Conservation (phyloP, 2,329 filamentous ascomycete genomes). For the Biscogniauxia marginata region DNA sequence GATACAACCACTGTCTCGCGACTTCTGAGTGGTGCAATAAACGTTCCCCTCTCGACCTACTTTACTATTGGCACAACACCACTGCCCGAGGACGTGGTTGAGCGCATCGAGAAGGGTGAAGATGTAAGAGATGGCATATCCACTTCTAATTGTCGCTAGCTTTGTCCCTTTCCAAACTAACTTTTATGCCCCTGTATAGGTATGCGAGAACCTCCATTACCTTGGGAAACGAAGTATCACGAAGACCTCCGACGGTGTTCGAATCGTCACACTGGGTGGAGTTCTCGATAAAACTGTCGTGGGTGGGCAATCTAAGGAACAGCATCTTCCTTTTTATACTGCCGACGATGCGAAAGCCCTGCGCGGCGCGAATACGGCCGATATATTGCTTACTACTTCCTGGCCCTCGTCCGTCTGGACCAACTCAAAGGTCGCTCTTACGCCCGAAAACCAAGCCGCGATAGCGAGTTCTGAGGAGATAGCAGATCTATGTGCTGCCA, state of each 20-base stretch:
- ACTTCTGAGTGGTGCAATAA: conserved; percentile 70
- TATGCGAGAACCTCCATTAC: conserved; percentile 89
- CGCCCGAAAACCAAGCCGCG: conserved; percentile 49
- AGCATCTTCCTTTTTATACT: conserved; percentile 75
- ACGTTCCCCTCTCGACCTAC: conserved; percentile 81
- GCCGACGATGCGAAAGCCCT: conserved; percentile 73
- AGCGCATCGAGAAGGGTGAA: conserved; percentile 71
- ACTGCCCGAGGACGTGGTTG: conserved; percentile 69
- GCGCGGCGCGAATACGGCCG: conserved; percentile 72
- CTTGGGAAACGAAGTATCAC: conserved; percentile 83
- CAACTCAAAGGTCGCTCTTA: conserved; percentile 63
- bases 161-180: conserved; percentile 1
- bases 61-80: conserved; percentile 76
- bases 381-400: conserved; percentile 82
- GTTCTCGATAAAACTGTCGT: conserved; percentile 60
- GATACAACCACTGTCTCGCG: conserved; percentile 59
- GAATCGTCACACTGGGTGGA: conserved; percentile 85
- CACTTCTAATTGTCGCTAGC: not conserved
- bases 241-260: conserved; percentile 86
- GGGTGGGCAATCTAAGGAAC: conserved; percentile 65
- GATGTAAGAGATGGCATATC: conserved; percentile 43
- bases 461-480: conserved; percentile 63
- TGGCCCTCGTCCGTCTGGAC: conserved; percentile 77
- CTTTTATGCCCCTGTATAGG: conserved; percentile 32
- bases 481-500: conserved; percentile 70